phyloP scores from a whole-genome alignment of 192 early-diverging fungal genomes.

The Dispira parvispora region DNA sequence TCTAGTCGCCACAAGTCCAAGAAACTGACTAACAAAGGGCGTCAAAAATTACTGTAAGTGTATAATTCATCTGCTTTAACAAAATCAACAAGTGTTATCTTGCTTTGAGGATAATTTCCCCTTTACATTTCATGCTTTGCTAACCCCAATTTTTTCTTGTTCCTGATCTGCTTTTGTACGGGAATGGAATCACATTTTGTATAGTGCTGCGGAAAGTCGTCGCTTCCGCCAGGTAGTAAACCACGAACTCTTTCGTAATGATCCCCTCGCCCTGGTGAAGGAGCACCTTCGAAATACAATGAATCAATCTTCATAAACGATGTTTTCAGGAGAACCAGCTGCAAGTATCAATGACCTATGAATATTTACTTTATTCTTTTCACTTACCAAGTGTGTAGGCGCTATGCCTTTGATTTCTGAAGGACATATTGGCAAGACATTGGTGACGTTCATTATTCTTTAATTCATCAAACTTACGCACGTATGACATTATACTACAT shows the following conservation, averaged over 20 bases:
- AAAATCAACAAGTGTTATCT: not conserved
- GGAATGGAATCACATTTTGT: not conserved
- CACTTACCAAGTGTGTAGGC: too few relatives aligned
- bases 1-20: not conserved
- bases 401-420: too few relatives aligned
- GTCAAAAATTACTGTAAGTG: slow-evolving; percentile 6
- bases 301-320: not conserved
- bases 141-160: not conserved
- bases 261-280: not conserved
- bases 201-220: not conserved
- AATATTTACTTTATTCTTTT: too few relatives aligned
- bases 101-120: not conserved
- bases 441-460: too few relatives aligned
- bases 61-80: not conserved
- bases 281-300: slow-evolving; percentile 1
- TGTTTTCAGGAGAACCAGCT: not conserved
- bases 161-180: not conserved
- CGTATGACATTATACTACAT: too few relatives aligned
- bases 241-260: not conserved
- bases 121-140: not conserved
- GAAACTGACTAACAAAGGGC: slow-evolving; percentile 1
- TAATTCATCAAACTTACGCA: too few relatives aligned
- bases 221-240: slow-evolving; percentile 5
- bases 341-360: not conserved
- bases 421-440: too few relatives aligned